phyloP scores from a whole-genome alignment of 2,329 filamentous ascomycete genomes.

The Neodidymelliopsis sp. region DNA sequence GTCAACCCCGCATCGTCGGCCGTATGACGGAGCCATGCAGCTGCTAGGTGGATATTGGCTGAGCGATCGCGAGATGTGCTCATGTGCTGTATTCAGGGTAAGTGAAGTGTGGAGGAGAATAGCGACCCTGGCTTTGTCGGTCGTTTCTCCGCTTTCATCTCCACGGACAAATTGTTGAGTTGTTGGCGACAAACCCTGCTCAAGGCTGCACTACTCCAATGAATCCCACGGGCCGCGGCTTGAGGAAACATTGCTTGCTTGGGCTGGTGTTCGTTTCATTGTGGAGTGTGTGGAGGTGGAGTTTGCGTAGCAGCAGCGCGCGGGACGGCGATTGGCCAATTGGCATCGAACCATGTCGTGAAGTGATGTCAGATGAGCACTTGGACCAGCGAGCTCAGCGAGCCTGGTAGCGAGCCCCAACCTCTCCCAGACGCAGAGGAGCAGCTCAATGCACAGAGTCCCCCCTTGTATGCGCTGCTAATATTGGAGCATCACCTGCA shows the following conservation, averaged over 20 bases:
- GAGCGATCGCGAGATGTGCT: background rate
- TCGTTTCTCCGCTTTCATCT: conserved; percentile 32
- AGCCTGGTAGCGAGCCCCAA: conserved; percentile 8
- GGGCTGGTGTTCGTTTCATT: conserved; percentile 11
- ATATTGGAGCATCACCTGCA: conserved; percentile 7
- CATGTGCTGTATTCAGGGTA: conserved; percentile 9
- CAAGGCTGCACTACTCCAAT: conserved; percentile 22
- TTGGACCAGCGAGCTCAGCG: conserved; percentile 2
- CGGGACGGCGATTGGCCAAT: conserved; percentile 12
- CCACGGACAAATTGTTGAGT: conserved; percentile 34
- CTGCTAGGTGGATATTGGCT: conserved; percentile 11
- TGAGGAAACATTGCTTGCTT: conserved; percentile 21
- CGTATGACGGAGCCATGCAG: conserved; percentile 24
- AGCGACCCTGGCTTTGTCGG: conserved; percentile 18
- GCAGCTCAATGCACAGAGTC: conserved; percentile 17
- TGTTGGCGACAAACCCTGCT: conserved; percentile 32
- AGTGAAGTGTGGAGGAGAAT: conserved; percentile 10
- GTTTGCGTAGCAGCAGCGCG: conserved; percentile 3
- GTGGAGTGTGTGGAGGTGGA: conserved; percentile 19
- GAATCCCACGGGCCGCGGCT: conserved; percentile 11
- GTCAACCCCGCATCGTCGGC: conserved; percentile 26
- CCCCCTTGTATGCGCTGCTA: conserved; percentile 13
- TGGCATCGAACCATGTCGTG: conserved; percentile 5
- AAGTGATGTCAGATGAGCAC: conserved; percentile 18
- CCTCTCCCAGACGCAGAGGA: conserved; percentile 10